Evolutionary conservation across 495 filamentous ascomycete species (phyloP).

Genomic region (Neurospora sublineolata): DNA sequence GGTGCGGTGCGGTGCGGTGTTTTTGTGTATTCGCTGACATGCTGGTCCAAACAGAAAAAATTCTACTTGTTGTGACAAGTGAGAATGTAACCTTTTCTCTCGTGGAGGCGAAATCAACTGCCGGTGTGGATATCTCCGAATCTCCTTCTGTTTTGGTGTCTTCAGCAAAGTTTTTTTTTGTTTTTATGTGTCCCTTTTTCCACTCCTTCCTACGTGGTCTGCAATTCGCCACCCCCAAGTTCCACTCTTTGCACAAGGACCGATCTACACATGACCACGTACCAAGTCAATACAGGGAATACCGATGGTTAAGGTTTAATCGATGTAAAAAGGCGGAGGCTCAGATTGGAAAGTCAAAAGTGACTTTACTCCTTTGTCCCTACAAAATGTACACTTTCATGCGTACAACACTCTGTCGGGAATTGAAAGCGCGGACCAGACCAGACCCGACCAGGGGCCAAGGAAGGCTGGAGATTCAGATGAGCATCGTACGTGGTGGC

Average conservation of each 20-base stretch:
- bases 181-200: not conserved
- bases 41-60: not conserved
- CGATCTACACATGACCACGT: not conserved
- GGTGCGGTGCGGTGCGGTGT: not conserved
- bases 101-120: not conserved
- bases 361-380: not conserved
- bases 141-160: not conserved
- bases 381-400: not conserved
- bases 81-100: not conserved
- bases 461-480: not conserved
- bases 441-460: not conserved
- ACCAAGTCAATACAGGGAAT: not conserved
- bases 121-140: not conserved
- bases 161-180: not conserved
- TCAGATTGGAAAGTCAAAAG: not conserved
- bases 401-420: not conserved
- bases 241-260: not conserved
- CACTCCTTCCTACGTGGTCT: not conserved
- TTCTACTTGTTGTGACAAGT: not conserved
- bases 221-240: not conserved
- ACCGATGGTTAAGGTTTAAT: not conserved
- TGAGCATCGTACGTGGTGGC: not conserved
- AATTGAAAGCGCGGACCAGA: not conserved
- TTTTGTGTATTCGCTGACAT: not conserved
- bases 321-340: not conserved